Evolutionary conservation across 805 yeast genomes (phyloP).

Genomic region (Ogataea angusta): DNA sequence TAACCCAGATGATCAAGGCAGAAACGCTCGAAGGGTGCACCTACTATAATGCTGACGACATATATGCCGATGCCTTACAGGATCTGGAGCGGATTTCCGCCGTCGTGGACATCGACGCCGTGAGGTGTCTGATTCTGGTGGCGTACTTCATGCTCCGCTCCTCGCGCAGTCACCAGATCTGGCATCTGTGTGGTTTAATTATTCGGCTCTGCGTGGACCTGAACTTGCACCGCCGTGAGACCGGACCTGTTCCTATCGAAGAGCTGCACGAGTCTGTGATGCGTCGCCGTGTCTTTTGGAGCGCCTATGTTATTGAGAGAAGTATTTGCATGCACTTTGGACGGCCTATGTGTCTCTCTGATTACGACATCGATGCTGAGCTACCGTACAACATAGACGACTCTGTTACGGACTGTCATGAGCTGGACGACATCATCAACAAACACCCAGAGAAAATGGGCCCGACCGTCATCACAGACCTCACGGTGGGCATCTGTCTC

Average conservation of each 20-base stretch:
- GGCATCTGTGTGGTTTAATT: conserved; percentile 21
- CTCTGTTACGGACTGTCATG: conserved; percentile 15
- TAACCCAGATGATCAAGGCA: conserved; percentile 11
- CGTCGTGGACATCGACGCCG: conserved; percentile 16
- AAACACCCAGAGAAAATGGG: conserved; percentile 18
- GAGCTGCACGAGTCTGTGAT: conserved; percentile 17
- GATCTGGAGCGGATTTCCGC: conserved; percentile 13
- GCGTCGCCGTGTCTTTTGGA: conserved; percentile 42
- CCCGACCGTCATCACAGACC: conserved; percentile 15
- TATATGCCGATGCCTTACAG: conserved; percentile 16
- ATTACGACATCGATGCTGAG: conserved; percentile 47
- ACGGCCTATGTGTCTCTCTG: conserved; percentile 46
- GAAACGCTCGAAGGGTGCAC: conserved; percentile 1
- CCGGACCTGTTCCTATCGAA: conserved; percentile 8
- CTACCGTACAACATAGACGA: conserved; percentile 32
- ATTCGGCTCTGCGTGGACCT: conserved; percentile 23
- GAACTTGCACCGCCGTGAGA: conserved; percentile 18
- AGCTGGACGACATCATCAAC: conserved; percentile 19
- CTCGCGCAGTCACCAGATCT: conserved; percentile 19
- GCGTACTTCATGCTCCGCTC: conserved; percentile 20
- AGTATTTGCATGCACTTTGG: conserved; percentile 48
- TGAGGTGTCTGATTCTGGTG: conserved; percentile 14
- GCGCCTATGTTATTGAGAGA: conserved; percentile 46
- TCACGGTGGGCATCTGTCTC: conserved; percentile 14
- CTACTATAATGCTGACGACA: conserved; percentile 11